These are phyloP conservation scores for Botrytis squamosa DNA, from an alignment of 2,329 filamentous ascomycete genomes.

Conservation along the genomic window DNA sequence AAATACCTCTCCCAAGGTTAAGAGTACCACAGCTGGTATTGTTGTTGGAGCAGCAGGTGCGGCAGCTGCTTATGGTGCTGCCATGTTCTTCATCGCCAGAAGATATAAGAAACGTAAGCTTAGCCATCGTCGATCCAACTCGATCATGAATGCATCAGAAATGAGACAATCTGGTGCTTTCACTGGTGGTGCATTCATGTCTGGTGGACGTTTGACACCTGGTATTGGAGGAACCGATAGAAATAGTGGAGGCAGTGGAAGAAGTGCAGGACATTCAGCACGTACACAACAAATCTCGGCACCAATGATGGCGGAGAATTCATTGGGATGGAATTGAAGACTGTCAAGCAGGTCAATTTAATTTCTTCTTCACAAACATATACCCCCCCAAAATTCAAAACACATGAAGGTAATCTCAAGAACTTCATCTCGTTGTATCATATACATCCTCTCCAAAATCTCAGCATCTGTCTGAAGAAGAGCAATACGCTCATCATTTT, in stretches of 20 bases:
- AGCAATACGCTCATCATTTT: conserved; percentile 34
- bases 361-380: conserved; percentile 28
- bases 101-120: conserved; percentile 66
- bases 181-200: conserved; percentile 50
- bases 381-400: conserved; percentile 28
- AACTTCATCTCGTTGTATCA: conserved; percentile 32
- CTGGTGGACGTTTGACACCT: conserved; percentile 41
- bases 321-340: conserved; percentile 69
- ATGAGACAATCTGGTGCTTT: conserved; percentile 49
- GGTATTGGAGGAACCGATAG: conserved; percentile 41
- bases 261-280: conserved; percentile 43
- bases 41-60: conserved; percentile 63
- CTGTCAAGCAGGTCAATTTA: conserved; percentile 15
- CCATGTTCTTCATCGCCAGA: conserved; percentile 73
- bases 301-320: conserved; percentile 75
- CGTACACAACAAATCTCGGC: conserved; percentile 69
- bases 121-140: conserved; percentile 61
- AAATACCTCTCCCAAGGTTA: conserved; percentile 54
- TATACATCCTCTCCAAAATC: conserved; percentile 24
- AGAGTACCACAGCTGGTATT: conserved; percentile 64
- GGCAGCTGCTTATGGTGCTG: conserved; percentile 69
- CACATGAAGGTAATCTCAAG: conserved; percentile 21
- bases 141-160: conserved; percentile 51
- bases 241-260: conserved; percentile 58
- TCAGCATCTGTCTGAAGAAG: conserved; percentile 28